Conservation (phyloP, 306 rosid species). For the Rosa rugosa region DNA sequence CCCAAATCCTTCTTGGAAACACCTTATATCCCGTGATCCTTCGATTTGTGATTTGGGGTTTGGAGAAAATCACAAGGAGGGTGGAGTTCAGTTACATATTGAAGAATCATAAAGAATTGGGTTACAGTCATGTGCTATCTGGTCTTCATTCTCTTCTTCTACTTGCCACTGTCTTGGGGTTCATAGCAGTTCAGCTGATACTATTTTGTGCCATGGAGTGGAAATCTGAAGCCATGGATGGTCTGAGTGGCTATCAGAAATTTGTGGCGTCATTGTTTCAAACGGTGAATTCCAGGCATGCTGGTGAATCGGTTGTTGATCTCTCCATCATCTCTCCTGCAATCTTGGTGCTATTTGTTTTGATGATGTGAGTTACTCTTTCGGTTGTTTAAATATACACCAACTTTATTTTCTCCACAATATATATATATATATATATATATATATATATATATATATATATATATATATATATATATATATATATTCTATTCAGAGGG, state of each 20-base stretch:
- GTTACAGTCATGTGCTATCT: conserved; percentile 47
- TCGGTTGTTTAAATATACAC: neutral
- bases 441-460: too few species aligned
- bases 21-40: conserved; percentile 55
- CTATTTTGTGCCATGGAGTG: conserved; percentile 64
- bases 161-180: conserved; percentile 37
- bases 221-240: conserved; percentile 53
- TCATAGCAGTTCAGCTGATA: conserved; percentile 43
- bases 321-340: conserved; percentile 63
- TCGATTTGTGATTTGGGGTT: conserved; percentile 40
- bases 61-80: conserved; percentile 34
- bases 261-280: conserved; percentile 54
- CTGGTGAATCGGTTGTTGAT: conserved; percentile 68
- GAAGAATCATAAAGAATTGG: conserved; percentile 38
- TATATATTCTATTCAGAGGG: too few species aligned
- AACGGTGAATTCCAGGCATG: conserved; percentile 49
- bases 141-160: conserved; percentile 36
- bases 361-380: conserved; percentile 59
- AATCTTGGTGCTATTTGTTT: conserved; percentile 54
- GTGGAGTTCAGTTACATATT: conserved; percentile 46
- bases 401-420: neutral
- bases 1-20: conserved; percentile 53
- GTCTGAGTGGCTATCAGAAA: conserved; percentile 49
- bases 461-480: too few species aligned
- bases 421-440: too few species aligned